Conservation (phyloP, 2,329 filamentous ascomycete genomes). For the Fusarium goolgardi region DNA sequence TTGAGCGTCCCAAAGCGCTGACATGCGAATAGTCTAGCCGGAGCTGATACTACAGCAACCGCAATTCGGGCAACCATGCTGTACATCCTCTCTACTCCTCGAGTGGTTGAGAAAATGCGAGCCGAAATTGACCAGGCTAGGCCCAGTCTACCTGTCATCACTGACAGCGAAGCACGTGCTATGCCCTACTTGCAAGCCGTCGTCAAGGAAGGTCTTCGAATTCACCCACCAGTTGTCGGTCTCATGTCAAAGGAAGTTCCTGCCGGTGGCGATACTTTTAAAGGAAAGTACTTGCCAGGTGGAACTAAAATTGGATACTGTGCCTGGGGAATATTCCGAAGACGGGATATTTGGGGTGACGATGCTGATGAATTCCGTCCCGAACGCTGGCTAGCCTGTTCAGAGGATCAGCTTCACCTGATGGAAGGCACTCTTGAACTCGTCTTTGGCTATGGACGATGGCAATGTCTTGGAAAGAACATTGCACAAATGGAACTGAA, state of each 20-base stretch:
- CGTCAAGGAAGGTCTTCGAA: conserved; percentile 61
- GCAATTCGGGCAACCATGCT: conserved; percentile 65
- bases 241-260: conserved; percentile 54
- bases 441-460: conserved; percentile 55
- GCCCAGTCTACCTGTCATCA: conserved; percentile 44
- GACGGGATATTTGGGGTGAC: conserved; percentile 51
- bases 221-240: conserved; percentile 52
- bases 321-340: conserved; percentile 52
- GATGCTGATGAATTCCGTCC: conserved; percentile 52
- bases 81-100: conserved; percentile 62
- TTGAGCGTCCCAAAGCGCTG: background rate
- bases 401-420: conserved; percentile 45
- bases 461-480: conserved; percentile 54
- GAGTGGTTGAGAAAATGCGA: conserved; percentile 59
- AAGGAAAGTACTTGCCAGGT: conserved; percentile 49
- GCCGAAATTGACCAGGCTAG: conserved; percentile 37
- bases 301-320: conserved; percentile 52
- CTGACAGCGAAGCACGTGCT: conserved; percentile 50
- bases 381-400: conserved; percentile 54
- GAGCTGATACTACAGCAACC: conserved; percentile 68
- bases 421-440: conserved; percentile 56
- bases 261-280: conserved; percentile 48
- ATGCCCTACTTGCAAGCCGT: conserved; percentile 61
- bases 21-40: conserved; percentile 56
- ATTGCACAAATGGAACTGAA: conserved; percentile 56